Evolutionary conservation across 352 stramenopile genomes (phyloP).

Genomic region (Phytophthora tentaculata): DNA sequence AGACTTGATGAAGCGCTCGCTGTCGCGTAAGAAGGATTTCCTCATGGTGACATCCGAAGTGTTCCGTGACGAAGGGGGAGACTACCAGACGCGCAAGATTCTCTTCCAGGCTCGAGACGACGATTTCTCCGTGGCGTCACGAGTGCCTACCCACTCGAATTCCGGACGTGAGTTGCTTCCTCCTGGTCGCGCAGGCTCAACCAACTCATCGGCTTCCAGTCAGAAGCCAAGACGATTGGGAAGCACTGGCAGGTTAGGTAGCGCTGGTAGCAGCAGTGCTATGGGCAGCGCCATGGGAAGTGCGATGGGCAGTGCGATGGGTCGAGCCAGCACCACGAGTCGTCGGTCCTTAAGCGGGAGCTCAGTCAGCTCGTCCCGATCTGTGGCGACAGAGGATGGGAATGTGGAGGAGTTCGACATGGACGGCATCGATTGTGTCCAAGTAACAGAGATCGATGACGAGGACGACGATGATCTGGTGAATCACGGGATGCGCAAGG

Average conservation of each 20-base stretch:
- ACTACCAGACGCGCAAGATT: conserved; percentile 90
- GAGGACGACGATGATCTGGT: conserved; percentile 72
- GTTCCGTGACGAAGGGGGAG: conserved; percentile 84
- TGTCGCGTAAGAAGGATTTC: conserved; percentile 90
- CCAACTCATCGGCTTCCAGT: conserved; percentile 47
- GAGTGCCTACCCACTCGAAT: conserved; percentile 74
- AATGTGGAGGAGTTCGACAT: conserved; percentile 68
- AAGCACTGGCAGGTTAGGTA: conserved; percentile 31
- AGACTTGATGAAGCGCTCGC: conserved; percentile 82
- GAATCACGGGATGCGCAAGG: conserved; percentile 41
- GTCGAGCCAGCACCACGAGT: conserved; percentile 25
- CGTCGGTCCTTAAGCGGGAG: conserved; percentile 56
- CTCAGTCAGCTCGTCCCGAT: conserved; percentile 60
- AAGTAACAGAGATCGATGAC: conserved; percentile 78
- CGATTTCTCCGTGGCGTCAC: conserved; percentile 86
- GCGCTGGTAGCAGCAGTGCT: conserved; percentile 21
- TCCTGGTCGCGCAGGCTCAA: conserved; percentile 40
- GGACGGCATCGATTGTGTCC: conserved; percentile 78
- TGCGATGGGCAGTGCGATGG: conserved; percentile 27
- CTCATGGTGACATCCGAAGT: conserved; percentile 91
- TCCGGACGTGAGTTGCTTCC: conserved; percentile 59
- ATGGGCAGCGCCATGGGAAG: conserved; percentile 37
- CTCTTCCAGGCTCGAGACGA: conserved; percentile 87
- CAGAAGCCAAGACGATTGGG: conserved; percentile 45
- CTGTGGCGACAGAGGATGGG: conserved; percentile 38